Percentiles rank a stretch among this genome's conserved stretches.
These are phyloP conservation scores for Exophiala aquamarina DNA, from an alignment of 2,329 filamentous ascomycete genomes.

Conservation along the genomic window DNA sequence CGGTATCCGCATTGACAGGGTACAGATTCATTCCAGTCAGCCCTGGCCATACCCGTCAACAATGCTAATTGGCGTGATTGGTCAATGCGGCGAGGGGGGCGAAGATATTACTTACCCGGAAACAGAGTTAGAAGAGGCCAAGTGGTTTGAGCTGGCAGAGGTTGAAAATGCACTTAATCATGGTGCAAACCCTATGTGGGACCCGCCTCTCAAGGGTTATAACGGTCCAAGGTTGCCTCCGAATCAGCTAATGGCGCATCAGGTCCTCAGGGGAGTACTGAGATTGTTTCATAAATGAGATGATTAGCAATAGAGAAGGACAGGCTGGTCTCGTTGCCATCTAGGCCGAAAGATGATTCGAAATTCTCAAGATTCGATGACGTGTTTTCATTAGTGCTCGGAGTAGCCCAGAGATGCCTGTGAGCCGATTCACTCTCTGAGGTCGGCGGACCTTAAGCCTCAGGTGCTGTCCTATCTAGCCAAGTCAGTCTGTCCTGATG, in stretches of 20 bases:
- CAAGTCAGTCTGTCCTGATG: no score
- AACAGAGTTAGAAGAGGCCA: slow-evolving; percentile 83
- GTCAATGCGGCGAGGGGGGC: slow-evolving; percentile 68
- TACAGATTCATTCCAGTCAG: slow-evolving; percentile 78
- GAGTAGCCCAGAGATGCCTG: no score
- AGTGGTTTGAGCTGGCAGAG: slow-evolving; percentile 82
- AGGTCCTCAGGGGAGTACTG: slow-evolving; percentile 14
- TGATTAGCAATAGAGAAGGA: no score
- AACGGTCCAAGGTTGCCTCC: slow-evolving; percentile 15
- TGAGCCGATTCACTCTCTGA: no score
- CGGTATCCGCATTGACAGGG: slow-evolving; percentile 71
- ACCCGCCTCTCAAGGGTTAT: slow-evolving; percentile 16
- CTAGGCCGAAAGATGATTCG: no score
- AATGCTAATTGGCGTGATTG: slow-evolving; percentile 82
- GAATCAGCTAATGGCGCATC: slow-evolving; percentile 18
- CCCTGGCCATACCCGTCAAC: slow-evolving; percentile 84
- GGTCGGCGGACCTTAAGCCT: no score
- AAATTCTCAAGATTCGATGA: no score
- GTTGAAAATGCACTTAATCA: slow-evolving; percentile 66
- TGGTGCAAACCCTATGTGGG: slow-evolving; percentile 21
- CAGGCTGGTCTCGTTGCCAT: no score
- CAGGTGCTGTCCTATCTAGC: no score
- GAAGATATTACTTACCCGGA: slow-evolving; percentile 74
- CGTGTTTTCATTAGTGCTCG: no score
- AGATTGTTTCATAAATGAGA: slow-evolving; percentile 16